phyloP scores from a whole-genome alignment of 768 basidiomycete genomes.

The Hirschioporus abietinus region DNA sequence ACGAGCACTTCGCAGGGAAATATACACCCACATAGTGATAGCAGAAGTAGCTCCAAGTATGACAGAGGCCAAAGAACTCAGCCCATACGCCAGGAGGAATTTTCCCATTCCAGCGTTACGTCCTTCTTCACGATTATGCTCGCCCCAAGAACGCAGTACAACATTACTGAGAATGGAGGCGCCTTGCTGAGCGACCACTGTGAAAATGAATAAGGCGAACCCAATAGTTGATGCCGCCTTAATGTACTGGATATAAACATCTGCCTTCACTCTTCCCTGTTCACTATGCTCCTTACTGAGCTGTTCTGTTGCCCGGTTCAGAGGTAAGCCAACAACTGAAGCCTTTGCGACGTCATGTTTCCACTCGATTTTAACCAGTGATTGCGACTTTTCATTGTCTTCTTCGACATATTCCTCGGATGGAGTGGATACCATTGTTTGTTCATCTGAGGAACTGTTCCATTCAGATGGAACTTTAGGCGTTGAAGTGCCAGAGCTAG shows the following conservation, averaged over 20 bases:
- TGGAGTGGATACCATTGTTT: not conserved
- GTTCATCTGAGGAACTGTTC: conserved; percentile 5
- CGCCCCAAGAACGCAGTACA: conserved; percentile 77
- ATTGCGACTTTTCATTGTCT: not conserved
- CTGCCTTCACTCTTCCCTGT: conserved; percentile 71
- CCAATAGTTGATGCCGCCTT: conserved; percentile 72
- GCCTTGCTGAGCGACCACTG: conserved; percentile 51
- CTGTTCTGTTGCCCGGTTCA: conserved; percentile 39
- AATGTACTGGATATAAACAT: conserved; percentile 77
- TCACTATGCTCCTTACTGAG: conserved; percentile 68
- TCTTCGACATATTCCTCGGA: not conserved
- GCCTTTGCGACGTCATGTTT: conserved; percentile 57
- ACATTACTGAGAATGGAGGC: conserved; percentile 54
- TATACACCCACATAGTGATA: conserved; percentile 71
- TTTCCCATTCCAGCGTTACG: conserved; percentile 48
- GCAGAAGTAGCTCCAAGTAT: conserved; percentile 49
- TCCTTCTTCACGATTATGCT: conserved; percentile 62
- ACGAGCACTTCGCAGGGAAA: conserved; percentile 67
- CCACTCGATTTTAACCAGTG: conserved; percentile 40
- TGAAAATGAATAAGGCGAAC: conserved; percentile 51
- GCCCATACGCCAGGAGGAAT: conserved; percentile 61
- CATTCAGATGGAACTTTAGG: conserved; percentile 31
- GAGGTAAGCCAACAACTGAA: conserved; percentile 36
- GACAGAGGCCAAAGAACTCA: conserved; percentile 56
- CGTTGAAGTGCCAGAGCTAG: conserved; percentile 46